Base-by-base conservation (phyloP, 768 basidiomycete genomes). In the Boletus insuetus region DNA sequence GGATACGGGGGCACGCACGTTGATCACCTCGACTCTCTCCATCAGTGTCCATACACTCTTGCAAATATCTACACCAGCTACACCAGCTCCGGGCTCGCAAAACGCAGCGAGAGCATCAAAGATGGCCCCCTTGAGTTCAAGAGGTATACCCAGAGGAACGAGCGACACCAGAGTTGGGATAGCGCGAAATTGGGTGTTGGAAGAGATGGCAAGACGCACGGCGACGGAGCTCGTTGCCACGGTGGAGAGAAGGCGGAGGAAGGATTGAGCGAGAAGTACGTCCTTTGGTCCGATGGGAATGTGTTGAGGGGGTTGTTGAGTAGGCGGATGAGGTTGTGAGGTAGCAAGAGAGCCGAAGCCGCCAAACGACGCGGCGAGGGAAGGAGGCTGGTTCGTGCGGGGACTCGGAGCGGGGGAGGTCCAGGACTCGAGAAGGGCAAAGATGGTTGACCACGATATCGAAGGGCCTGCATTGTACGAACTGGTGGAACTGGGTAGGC, bases 101-200 rank as follows among this genome's bases (percentile, higher is more conserved):
- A 96, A 95, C 2, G 91, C 84, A 7, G 89, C 81, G 9, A 95
- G 75, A 0, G 91, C 83, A 40, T 90, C 84, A 58, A 94, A 90
- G 4, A 94, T 74, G 0, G 89, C 84, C 6, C 91, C 94, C 61
- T 96, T 96, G 47, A 96, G 77, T 63, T 95, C 91, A n/a, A 95
- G 77, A 1, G 93, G 91, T n/a, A 94, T 80, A 12, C 86, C 79
- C 1, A 91, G 78, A 3, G 89, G 88, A 46, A 94, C 81, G 32
- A 96, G 80, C 0, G 85, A 82, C 32, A 94, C 79, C 4, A 96
- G 75, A 0, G 89, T 89, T 1, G 86, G 86, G 56, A 96, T 83
- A 1, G 91, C 91, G 43, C 87, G 85, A 73, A 93, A 91, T 26
- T 87, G 85, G 2, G 81, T 79, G 67, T 91, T 88, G 29, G 85